Percentiles rank a stretch among this genome's conserved stretches.
Conservation (phyloP, 2,329 filamentous ascomycete species). For the Verticillium nonalfalfae region DNA sequence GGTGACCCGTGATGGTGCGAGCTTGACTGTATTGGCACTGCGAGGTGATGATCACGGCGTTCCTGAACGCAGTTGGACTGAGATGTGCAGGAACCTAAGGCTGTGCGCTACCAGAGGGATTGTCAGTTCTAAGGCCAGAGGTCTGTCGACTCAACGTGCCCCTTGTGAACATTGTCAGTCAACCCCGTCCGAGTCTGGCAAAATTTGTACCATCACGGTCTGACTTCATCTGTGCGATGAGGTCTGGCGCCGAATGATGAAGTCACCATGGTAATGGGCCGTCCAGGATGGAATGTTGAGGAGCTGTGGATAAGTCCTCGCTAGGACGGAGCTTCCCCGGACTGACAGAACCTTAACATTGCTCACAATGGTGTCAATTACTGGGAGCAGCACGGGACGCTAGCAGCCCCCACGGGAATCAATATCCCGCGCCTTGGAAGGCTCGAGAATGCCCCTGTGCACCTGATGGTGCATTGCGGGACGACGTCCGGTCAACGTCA, state of each 20-base stretch:
- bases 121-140: not conserved
- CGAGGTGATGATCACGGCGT: not conserved
- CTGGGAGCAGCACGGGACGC: not conserved
- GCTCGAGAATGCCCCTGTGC: not conserved
- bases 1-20: not conserved
- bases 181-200: not conserved
- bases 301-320: not conserved
- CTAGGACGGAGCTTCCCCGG: not conserved
- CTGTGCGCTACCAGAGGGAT: not conserved
- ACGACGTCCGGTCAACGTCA: not conserved
- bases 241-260: not conserved
- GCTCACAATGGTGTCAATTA: not conserved
- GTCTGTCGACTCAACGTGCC: not conserved
- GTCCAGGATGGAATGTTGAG: not conserved
- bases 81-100: not conserved
- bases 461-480: not conserved
- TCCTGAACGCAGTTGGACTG: not conserved
- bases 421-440: not conserved
- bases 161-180: not conserved
- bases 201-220: not conserved
- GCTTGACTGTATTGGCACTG: not conserved
- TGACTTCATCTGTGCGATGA: not conserved
- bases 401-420: not conserved
- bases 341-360: not conserved
- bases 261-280: not conserved